Evolutionary conservation across 2,329 filamentous ascomycete species (phyloP).

Genomic region (Xenoacremonium recifei): DNA sequence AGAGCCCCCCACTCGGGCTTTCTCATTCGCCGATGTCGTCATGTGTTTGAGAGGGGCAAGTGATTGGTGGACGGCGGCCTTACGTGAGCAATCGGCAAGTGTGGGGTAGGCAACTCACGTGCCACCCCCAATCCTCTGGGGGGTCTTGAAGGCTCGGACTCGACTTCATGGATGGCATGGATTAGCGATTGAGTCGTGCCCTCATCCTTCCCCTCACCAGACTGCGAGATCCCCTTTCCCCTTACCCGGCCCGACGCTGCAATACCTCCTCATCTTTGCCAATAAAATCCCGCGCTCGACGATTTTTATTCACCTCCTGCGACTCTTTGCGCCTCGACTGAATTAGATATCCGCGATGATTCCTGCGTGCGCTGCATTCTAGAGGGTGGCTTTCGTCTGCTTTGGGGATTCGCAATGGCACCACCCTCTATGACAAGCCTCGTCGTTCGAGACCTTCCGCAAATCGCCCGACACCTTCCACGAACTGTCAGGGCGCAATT

Average conservation of each 20-base stretch:
- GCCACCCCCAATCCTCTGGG: not conserved
- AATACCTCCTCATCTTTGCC: no score
- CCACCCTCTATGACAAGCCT: slow-evolving; percentile 50
- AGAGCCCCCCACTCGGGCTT: slow-evolving; percentile 15
- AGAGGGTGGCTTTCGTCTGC: slow-evolving; percentile 51
- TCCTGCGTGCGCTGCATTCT: slow-evolving; percentile 46
- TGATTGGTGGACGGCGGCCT: not conserved
- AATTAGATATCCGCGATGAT: slow-evolving; percentile 21
- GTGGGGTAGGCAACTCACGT: not conserved
- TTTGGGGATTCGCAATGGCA: slow-evolving; percentile 49
- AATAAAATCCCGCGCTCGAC: no score
- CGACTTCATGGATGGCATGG: not conserved
- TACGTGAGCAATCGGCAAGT: no score
- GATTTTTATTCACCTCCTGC: slow-evolving; percentile 3
- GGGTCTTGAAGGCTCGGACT: not conserved
- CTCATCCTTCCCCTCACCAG: not conserved
- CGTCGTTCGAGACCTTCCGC: slow-evolving; percentile 23
- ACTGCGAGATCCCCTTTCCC: not conserved
- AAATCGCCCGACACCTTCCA: slow-evolving; percentile 2
- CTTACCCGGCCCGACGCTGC: no score
- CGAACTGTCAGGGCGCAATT: slow-evolving; percentile 2
- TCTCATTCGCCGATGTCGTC: slow-evolving; percentile 22
- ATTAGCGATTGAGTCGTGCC: not conserved
- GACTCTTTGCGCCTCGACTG: slow-evolving; percentile 1
- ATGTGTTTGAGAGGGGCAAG: slow-evolving; percentile 4